Evolutionary conservation across 306 rosid species (phyloP).

Genomic region (Erythrophleum fordii): DNA sequence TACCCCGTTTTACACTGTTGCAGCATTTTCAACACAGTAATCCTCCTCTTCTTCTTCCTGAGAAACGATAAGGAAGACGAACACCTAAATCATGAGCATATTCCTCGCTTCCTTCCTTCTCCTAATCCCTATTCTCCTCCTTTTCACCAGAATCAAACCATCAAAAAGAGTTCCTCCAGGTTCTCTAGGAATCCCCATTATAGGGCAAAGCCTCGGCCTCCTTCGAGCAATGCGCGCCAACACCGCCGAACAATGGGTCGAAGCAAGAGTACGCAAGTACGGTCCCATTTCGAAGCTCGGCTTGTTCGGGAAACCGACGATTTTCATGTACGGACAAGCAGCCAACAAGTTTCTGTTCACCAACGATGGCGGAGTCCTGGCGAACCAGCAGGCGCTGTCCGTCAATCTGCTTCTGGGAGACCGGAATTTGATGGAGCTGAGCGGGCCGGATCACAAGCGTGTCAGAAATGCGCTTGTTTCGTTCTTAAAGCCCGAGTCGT

Average conservation of each 20-base stretch:
- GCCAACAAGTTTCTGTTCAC: conserved; percentile 71
- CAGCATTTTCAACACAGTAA: no score
- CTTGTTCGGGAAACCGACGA: conserved; percentile 73
- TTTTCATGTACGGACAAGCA: conserved; percentile 66
- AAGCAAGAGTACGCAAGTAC: conserved; percentile 56
- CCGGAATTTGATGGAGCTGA: conserved; percentile 52
- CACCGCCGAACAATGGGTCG: conserved; percentile 69
- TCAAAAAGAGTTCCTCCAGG: conserved; percentile 71
- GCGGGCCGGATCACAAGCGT: conserved; percentile 62
- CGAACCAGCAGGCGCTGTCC: conserved; percentile 59
- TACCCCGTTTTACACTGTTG: no score
- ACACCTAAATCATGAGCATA: conserved; percentile 41
- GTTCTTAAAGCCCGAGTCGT: conserved; percentile 79
- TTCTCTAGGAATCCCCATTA: conserved; percentile 69
- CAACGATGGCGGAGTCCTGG: conserved; percentile 17
- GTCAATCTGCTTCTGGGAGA: conserved; percentile 60
- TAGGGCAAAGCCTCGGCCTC: conserved; percentile 70
- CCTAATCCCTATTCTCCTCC: conserved; percentile 52
- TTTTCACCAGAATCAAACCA: conserved; percentile 42
- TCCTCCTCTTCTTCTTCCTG: not conserved
- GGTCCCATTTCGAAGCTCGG: conserved; percentile 77
- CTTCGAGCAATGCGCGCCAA: conserved; percentile 66
- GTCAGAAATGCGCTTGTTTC: conserved; percentile 64
- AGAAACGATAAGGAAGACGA: not conserved
- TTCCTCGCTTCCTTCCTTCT: conserved; percentile 42